Evolutionary conservation across 306 rosid species (phyloP).

Genomic region (Urtica urens): DNA sequence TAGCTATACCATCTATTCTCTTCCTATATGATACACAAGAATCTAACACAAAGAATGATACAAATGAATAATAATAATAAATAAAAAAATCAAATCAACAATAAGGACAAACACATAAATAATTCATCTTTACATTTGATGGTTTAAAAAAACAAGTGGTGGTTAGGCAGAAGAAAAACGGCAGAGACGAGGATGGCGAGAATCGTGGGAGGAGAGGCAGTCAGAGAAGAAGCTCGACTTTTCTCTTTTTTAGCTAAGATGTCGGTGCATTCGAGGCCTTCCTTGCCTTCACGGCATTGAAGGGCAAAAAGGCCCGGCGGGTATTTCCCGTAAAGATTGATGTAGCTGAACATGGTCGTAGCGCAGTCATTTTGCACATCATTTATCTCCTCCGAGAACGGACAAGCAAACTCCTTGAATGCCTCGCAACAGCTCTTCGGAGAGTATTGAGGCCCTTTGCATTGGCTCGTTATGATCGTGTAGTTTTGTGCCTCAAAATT

Average conservation of each 20-base stretch:
- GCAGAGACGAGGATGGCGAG: conserved; percentile 9
- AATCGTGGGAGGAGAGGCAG: conserved; percentile 18
- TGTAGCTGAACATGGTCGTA: conserved; percentile 78
- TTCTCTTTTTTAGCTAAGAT: neutral
- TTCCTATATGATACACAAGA: too few relatives aligned
- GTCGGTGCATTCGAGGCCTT: conserved; percentile 48
- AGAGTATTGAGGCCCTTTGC: conserved; percentile 84
- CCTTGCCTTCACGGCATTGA: conserved; percentile 47
- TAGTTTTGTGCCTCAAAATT: conserved; percentile 65
- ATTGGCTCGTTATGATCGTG: conserved; percentile 70
- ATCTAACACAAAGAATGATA: too few relatives aligned
- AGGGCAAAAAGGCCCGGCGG: conserved; percentile 83
- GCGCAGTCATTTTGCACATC: conserved; percentile 49
- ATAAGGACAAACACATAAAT: conserved; percentile 11
- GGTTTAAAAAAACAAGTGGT: too few relatives aligned
- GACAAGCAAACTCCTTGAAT: conserved; percentile 76
- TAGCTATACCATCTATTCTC: too few relatives aligned
- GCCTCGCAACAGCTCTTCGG: conserved; percentile 55
- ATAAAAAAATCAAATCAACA: conserved; percentile 11
- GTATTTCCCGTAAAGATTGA: conserved; percentile 69
- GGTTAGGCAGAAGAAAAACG: too few relatives aligned
- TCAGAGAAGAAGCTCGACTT: conserved; percentile 1
- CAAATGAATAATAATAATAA: neutral
- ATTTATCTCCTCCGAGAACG: conserved; percentile 24
- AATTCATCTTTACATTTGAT: too few relatives aligned